A percentile compares a stretch with the other conserved stretches of the same genome.
Evolutionary conservation across 2,329 filamentous ascomycete genomes (phyloP).

Genomic region (Paraphaeosphaeria minitans): DNA sequence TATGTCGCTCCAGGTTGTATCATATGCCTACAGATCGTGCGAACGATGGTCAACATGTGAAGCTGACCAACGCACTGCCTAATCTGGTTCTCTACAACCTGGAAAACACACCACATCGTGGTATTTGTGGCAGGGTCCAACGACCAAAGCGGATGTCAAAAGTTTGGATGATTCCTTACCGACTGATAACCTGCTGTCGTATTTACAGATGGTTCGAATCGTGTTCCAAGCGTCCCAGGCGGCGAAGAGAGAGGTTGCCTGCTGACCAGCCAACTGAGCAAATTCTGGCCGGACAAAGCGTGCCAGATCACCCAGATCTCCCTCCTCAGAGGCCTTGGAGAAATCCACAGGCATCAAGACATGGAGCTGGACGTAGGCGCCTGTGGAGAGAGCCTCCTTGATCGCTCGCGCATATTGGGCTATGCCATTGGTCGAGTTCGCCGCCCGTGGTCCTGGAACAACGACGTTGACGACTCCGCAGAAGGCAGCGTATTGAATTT

Average conservation of each 20-base stretch:
- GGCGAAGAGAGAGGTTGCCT: constrained; percentile 69
- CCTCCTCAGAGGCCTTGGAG: constrained; percentile 61
- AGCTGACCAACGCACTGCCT: too few species aligned
- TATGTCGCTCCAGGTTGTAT: background rate
- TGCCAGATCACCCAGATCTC: constrained; percentile 60
- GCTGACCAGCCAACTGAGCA: constrained; percentile 34
- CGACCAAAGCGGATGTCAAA: constrained; percentile 1
- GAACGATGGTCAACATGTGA: background rate
- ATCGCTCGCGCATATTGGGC: constrained; percentile 84
- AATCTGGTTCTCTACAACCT: background rate
- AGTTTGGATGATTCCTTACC: constrained; percentile 63
- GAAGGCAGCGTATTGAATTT: constrained; percentile 94
- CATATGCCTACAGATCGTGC: background rate
- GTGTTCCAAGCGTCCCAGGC: constrained; percentile 95
- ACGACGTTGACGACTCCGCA: constrained; percentile 86
- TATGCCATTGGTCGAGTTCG: constrained; percentile 62
- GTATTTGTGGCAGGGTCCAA: background rate
- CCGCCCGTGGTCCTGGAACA: constrained; percentile 74
- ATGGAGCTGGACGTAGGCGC: constrained; percentile 77
- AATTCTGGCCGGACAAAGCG: constrained; percentile 50
- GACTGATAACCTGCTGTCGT: constrained; percentile 78
- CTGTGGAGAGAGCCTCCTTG: constrained; percentile 76
- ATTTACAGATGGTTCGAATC: constrained; percentile 83
- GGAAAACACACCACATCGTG: background rate
- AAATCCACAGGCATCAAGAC: constrained; percentile 85